These are phyloP conservation scores for Echinochloa phyllopogon DNA, from an alignment of 176 grass and related monocot genomes.

Conservation along the genomic window DNA sequence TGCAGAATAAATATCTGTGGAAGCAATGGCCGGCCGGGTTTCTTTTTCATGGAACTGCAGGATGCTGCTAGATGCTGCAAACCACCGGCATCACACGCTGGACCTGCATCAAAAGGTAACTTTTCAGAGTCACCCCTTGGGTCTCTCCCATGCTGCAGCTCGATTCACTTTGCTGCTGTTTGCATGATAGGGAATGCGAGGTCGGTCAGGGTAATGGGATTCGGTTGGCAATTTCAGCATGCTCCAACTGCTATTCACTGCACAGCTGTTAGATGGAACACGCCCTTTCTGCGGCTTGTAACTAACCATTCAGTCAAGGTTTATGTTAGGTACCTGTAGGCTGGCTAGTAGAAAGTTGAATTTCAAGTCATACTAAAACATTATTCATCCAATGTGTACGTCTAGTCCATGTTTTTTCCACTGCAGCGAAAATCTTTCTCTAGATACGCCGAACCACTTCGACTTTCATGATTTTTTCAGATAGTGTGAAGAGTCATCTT, in stretches of 20 bases:
- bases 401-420: neutral
- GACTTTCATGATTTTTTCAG: neutral
- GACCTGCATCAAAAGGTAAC: conserved; percentile 33
- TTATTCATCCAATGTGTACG: no score
- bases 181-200: neutral
- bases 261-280: conserved; percentile 27
- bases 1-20: conserved; percentile 15
- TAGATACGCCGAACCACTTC: neutral
- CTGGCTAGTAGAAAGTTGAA: neutral
- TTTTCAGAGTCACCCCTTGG: conserved; percentile 33
- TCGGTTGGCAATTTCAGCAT: conserved; percentile 18
- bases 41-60: neutral
- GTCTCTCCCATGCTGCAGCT: conserved; percentile 19
- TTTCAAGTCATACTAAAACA: neutral
- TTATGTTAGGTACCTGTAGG: neutral
- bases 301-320: neutral
- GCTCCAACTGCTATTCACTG: conserved; percentile 35
- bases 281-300: neutral
- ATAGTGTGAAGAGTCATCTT: neutral
- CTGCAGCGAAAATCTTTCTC: neutral
- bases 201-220: neutral
- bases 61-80: conserved; percentile 20
- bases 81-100: conserved; percentile 40
- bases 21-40: conserved; percentile 2
- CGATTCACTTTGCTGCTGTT: conserved; percentile 22